phyloP scores from a whole-genome alignment of 768 basidiomycete species.

The Hypsizygus marmoreus region DNA sequence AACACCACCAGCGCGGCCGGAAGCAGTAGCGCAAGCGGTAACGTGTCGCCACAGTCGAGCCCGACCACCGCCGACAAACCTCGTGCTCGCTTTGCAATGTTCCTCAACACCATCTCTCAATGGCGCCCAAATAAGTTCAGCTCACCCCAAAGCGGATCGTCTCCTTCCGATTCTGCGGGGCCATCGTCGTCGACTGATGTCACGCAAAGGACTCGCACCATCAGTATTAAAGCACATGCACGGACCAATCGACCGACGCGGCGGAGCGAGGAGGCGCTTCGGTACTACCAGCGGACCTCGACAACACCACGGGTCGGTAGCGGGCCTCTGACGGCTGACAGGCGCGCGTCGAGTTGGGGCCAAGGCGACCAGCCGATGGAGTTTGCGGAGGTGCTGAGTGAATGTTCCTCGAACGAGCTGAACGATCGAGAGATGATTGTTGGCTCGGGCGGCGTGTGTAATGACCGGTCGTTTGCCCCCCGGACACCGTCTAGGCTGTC shows the following conservation, averaged over 20 bases:
- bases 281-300: constrained; percentile 26
- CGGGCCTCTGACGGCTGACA: constrained; percentile 42
- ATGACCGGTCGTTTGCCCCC: constrained; percentile 14
- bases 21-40: constrained; percentile 9
- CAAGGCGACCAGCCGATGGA: constrained; percentile 43
- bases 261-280: constrained; percentile 51
- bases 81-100: constrained; percentile 30
- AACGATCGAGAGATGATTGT: constrained; percentile 42
- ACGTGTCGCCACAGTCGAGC: constrained; percentile 16
- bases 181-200: constrained; percentile 1
- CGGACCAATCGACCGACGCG: constrained; percentile 21
- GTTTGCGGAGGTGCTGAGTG: constrained; percentile 31
- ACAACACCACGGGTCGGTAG: constrained; percentile 2
- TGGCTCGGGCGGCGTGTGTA: constrained; percentile 14
- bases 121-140: constrained; percentile 32
- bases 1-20: too few species aligned
- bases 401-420: constrained; percentile 41
- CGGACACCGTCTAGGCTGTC: constrained; percentile 19
- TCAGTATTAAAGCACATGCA: too few species aligned
- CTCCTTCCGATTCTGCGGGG: constrained; percentile 6
- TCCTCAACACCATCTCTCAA: constrained; percentile 29
- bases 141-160: constrained; percentile 2
- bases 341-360: constrained; percentile 70
- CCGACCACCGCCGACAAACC: constrained; percentile 17
- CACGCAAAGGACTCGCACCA: background rate